A percentile compares a stretch with the other conserved stretches of the same genome.
Conservation (phyloP, 805 yeast genomes). For the Ogataea glucozyma region DNA sequence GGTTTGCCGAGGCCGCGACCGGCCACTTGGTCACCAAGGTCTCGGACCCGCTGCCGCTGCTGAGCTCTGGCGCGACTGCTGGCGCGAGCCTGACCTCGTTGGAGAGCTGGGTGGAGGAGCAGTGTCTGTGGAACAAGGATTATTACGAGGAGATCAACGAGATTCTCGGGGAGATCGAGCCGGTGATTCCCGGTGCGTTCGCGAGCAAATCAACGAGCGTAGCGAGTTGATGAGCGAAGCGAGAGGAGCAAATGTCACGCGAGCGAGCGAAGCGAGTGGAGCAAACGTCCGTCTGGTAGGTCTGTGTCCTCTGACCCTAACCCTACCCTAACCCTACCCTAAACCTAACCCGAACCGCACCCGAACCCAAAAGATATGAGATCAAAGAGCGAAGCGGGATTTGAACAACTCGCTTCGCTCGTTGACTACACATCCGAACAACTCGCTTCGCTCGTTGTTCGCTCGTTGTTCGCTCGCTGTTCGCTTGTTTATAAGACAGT, state of each 20-base stretch:
- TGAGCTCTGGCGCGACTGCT: neutral
- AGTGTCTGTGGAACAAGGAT: constrained; percentile 21
- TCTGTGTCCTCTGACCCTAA: too few species aligned
- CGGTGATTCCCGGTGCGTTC: constrained; percentile 19
- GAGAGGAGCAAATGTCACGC: too few species aligned
- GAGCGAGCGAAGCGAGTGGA: too few species aligned
- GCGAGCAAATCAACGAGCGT: neutral
- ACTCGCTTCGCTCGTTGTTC: constrained; percentile 1
- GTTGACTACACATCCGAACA: neutral
- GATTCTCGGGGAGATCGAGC: constrained; percentile 15
- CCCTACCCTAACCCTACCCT: too few species aligned
- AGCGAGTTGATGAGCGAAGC: neutral
- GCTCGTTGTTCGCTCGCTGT: neutral
- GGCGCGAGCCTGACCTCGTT: constrained; percentile 5
- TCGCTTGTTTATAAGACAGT: too few species aligned
- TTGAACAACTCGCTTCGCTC: too few species aligned
- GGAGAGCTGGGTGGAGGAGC: constrained; percentile 17
- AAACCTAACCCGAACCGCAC: too few species aligned
- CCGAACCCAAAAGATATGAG: too few species aligned
- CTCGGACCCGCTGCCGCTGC: constrained; percentile 45
- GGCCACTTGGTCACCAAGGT: constrained; percentile 57
- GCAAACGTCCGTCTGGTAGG: too few species aligned
- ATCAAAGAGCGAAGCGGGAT: too few species aligned
- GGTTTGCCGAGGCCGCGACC: constrained; percentile 53
- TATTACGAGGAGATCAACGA: constrained; percentile 20